Percentiles rank a stretch among this genome's conserved stretches.
Evolutionary conservation across 495 filamentous ascomycete genomes (phyloP).

Genomic region (Venustampulla echinocandica): DNA sequence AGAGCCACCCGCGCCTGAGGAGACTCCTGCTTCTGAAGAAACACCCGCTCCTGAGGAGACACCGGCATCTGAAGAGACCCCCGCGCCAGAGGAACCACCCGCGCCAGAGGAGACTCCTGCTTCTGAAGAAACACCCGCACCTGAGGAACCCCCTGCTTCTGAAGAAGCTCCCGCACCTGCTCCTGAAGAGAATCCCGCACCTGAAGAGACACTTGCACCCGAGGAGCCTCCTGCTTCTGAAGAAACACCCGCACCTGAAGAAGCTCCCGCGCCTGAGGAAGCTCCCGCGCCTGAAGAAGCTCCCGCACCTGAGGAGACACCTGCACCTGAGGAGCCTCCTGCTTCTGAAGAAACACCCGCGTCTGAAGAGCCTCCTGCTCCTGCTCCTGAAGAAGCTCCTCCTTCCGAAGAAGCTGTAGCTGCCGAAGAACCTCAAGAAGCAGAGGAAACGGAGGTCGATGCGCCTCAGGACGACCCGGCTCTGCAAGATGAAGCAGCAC

Average conservation of each 20-base stretch:
- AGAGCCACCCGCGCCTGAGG: not conserved
- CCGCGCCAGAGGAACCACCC: not conserved
- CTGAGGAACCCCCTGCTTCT: not conserved
- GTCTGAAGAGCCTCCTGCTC: constrained; percentile 3
- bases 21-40: not conserved
- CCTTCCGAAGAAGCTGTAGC: constrained; percentile 4
- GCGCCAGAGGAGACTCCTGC: not conserved
- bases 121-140: not conserved
- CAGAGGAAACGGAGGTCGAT: not conserved
- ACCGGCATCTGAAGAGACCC: not conserved
- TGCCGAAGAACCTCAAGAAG: constrained; percentile 8
- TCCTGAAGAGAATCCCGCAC: constrained; percentile 5
- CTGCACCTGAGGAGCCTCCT: constrained; percentile 11
- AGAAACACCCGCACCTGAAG: constrained; percentile 8
- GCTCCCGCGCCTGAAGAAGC: not conserved
- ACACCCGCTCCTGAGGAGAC: constrained; percentile 4
- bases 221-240: too few species aligned
- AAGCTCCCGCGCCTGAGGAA: constrained; percentile 5
- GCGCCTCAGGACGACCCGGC: too few species aligned
- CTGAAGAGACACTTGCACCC: constrained; percentile 6
- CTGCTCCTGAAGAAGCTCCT: too few species aligned
- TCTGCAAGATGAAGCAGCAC: too few species aligned
- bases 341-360: not conserved
- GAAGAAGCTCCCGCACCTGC: not conserved
- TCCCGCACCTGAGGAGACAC: not conserved